These are phyloP conservation scores for Xylariaceae sp. DNA, from an alignment of 2,329 filamentous ascomycete species.

Conservation along the genomic window DNA sequence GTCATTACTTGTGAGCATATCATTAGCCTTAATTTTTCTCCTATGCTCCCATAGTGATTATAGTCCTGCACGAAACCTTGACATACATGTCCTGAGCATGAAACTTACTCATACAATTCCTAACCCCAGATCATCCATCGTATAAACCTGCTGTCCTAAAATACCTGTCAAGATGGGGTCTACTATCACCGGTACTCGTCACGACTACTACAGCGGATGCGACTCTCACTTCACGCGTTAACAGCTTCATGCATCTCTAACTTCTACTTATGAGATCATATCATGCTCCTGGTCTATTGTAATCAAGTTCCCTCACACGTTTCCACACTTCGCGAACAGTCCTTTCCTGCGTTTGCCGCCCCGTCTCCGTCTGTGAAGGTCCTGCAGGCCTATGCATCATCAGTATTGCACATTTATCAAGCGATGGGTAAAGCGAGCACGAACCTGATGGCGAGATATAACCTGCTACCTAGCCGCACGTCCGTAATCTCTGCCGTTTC, in stretches of 20 bases:
- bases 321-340: constrained; percentile 70
- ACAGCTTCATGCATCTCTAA: constrained; percentile 1
- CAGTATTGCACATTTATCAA: too few relatives aligned
- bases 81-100: too few relatives aligned
- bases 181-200: too few relatives aligned
- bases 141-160: too few relatives aligned
- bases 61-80: too few relatives aligned
- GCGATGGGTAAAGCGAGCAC: background rate
- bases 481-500: constrained; percentile 54
- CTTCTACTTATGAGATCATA: background rate
- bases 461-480: constrained; percentile 58
- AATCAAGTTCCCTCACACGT: constrained; percentile 62
- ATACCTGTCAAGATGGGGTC: too few relatives aligned
- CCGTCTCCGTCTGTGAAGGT: constrained; percentile 56
- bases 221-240: too few relatives aligned
- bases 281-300: constrained; percentile 54
- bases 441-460: constrained; percentile 65
- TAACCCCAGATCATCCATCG: too few relatives aligned
- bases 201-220: background rate
- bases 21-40: too few relatives aligned
- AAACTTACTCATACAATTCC: too few relatives aligned
- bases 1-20: too few relatives aligned
- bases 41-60: too few relatives aligned
- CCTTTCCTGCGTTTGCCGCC: constrained; percentile 63
- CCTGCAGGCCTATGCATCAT: constrained; percentile 49